phyloP scores from a whole-genome alignment of 2,329 filamentous ascomycete genomes.

The Botryotinia globosa region DNA sequence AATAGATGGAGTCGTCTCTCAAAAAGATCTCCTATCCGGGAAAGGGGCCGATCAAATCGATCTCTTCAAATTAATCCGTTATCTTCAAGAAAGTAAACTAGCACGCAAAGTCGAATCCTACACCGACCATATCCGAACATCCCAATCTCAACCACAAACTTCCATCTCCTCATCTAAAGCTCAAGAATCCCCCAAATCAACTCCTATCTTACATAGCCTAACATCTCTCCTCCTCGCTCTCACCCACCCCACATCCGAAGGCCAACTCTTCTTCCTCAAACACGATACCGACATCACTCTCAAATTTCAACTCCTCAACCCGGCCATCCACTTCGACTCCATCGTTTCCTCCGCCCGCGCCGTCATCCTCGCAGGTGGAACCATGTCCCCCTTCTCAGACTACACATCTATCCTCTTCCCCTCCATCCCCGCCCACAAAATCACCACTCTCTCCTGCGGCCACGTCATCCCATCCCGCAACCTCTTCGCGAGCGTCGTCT shows the following conservation, averaged over 20 bases:
- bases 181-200: slow-evolving; percentile 14
- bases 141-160: slow-evolving; percentile 33
- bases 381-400: slow-evolving; percentile 95
- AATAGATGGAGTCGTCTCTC: slow-evolving; percentile 65
- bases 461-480: slow-evolving; percentile 87
- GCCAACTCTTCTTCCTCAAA: slow-evolving; percentile 63
- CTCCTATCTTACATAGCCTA: slow-evolving; percentile 48
- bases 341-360: slow-evolving; percentile 81
- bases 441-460: slow-evolving; percentile 85
- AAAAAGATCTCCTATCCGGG: slow-evolving; percentile 69
- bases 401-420: slow-evolving; percentile 86
- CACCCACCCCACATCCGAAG: slow-evolving; percentile 77
- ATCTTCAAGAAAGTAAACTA: slow-evolving; percentile 87
- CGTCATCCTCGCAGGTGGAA: slow-evolving; percentile 88
- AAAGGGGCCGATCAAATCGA: slow-evolving; percentile 96
- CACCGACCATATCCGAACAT: slow-evolving; percentile 51
- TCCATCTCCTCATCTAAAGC: slow-evolving; percentile 5
- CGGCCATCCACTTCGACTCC: slow-evolving; percentile 85
- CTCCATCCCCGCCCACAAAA: slow-evolving; percentile 57
- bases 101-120: slow-evolving; percentile 95
- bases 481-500: slow-evolving; percentile 73
- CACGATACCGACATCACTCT: slow-evolving; percentile 48
- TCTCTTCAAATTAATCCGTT: slow-evolving; percentile 80
- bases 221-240: slow-evolving; percentile 73
- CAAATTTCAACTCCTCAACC: slow-evolving; percentile 86